A percentile compares a stretch with the other conserved stretches of the same genome.
phyloP scores from a whole-genome alignment of 2,329 filamentous ascomycete species.

The Xylariaceae sp. region DNA sequence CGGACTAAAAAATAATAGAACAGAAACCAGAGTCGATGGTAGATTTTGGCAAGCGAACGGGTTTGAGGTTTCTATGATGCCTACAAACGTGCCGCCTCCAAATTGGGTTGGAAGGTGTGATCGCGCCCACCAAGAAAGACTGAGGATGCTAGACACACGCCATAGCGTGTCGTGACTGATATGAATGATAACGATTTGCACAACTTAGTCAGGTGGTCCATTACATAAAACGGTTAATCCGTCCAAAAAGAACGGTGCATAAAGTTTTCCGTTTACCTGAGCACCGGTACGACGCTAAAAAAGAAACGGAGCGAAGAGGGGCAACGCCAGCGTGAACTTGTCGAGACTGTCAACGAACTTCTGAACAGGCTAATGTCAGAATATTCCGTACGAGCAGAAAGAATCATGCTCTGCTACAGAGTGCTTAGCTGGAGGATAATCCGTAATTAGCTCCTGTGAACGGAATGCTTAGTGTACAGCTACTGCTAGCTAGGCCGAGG shows the following conservation, averaged over 20 bases:
- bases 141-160: neutral
- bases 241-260: no score
- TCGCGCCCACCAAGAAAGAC: neutral
- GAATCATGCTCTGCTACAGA: neutral
- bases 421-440: neutral
- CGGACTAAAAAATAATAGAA: neutral
- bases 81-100: neutral
- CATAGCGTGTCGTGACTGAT: no score
- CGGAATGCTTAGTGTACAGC: neutral
- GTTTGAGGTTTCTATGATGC: slow-evolving; percentile 1
- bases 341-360: no score
- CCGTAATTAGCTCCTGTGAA: neutral
- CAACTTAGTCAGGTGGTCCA: no score
- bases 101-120: neutral
- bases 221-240: no score
- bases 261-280: no score
- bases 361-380: no score
- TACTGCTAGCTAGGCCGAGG: neutral
- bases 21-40: neutral
- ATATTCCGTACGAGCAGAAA: neutral
- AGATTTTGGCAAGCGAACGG: neutral
- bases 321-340: no score
- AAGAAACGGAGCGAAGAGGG: no score
- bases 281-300: no score
- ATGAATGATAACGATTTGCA: no score